Evolutionary conservation across 31 red algal genomes (phyloP), one percentile per base, ranked within the genome.

Genomic region (Asparagopsis taxiformis): DNA sequence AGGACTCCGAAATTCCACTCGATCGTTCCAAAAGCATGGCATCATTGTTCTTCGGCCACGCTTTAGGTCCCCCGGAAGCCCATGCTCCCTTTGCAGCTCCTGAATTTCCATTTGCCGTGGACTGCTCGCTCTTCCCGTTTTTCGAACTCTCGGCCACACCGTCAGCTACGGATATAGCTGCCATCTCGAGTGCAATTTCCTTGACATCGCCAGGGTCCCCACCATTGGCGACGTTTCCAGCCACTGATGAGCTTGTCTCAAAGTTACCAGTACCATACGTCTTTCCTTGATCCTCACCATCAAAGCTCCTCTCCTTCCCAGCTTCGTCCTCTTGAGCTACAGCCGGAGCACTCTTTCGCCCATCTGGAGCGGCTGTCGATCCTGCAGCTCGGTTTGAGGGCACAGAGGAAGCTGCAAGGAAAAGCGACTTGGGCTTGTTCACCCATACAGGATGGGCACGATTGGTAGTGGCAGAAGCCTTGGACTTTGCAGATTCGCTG

Each of bases 361-460:
- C 34, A 5, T 68, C 64, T 7, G 20, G 20, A 48, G 20, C 30
- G 3, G 37, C 20, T 28, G 20, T 23, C 8, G 13, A 7, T 16
- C 7, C 7, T 3, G 64, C 6, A 8, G 33, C 19, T 36, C 64
- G 64, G 6, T n/a, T 8, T 6, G 25, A 21, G 16, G 68, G 52
- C 31, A 77, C 57, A 20, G 21, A 17, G 16, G 80, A n/a, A 26
- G 59, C 80, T 36, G 82, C 62, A 32, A 77, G 62, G 43, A 77
- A 77, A 35, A 87, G 30, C 31, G 82, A 87, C 59, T 77, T 87
- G 16, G 82, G 82, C 64, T 76, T 77, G 44, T 87, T 87, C 5
- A 72, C 82, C 82, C 82, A 87, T 9, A 77, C 82, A 52, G 71
- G 77, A 21, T 62, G 50, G 16, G 82, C 21, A 11, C 29, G 70